Evolutionary conservation across 176 grass and related monocot species (phyloP), one percentile per base, ranked within the genome.

Genomic region (Panicum miliaceum): DNA sequence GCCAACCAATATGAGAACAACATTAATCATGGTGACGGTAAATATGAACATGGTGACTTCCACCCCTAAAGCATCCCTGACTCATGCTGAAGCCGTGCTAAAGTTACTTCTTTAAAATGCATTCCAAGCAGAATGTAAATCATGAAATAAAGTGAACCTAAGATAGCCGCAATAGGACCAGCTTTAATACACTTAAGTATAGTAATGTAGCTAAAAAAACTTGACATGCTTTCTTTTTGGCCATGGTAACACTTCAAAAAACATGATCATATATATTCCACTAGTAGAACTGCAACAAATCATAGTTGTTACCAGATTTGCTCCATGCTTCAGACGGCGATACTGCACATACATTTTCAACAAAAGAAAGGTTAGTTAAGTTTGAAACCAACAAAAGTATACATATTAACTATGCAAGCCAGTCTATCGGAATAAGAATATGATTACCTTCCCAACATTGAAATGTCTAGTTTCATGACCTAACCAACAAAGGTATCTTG

Each of bases 381-480:
- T 87, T 79, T 23, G 40, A 51, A 82, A 83, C 42, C 20, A 79
- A 84, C 42, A 77, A 25, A 51, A 85, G 19, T 57, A 68, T 64
- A 85, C 82, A 46, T 78, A 69, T 3, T 85, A 61, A 42, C 22
- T 59, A 60, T 73, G 20, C 23, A 54, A 48, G 29, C 57, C 13
- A 86, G 84, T 82, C 53, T 83, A 84, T 34, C 22, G 22, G 61
- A 63, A 37, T 42, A 84, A 89, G 63, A 86, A 68, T 76, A 83
- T 78, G 61, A 68, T 87, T 76, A 99, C 96, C 96, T 99, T 99
- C 27, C 96, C 96, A 87, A 99, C 90, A 56, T 99, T 99, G 85
- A 99, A 99, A 87, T 99, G 93, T 66, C 91, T 96, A 78, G 96
- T 99, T 90, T 99, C 93, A 72, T 99, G 96, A 60, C 96, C 96